Base-by-base conservation (phyloP, 78 protist species). In the Dictyostelium firmibasis region DNA sequence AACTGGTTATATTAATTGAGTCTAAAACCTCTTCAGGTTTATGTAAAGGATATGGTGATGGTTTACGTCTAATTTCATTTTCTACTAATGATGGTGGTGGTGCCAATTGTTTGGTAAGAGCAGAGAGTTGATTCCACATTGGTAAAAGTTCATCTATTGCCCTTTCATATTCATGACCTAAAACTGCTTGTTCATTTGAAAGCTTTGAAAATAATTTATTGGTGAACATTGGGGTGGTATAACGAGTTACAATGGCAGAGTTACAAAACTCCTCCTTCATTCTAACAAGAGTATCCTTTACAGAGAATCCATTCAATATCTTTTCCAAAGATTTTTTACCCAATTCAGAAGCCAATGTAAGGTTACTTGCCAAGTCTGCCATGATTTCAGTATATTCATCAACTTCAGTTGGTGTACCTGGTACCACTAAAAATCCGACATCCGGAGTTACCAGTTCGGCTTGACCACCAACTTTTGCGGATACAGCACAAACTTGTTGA, bases 381-480 rank as follows among this genome's bases (percentile, higher is more conserved):
- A 88, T 38, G 27, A 88, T 88, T 6, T 76, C 86, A 0, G 93
- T 88, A 20, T 88, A 88, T 62, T 88, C 86, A 20, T 88, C 93
- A 31, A 64, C 81, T 23, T 88, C 93, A 0, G 85, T 79, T 2
- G 93, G 86, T 3, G 78, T 88, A 10, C 93, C 85, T 1, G 93
- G 93, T n/a, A 77, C 75, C 25, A 88, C 93, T 7, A 88, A 47
- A n/a, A 57, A 88, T 2, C 93, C 93, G 11, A 88, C 93, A 64
- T 88, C 93, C 4, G 93, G 93, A 20, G 86, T 88, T 7, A 88
- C 86, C 20, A 88, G 60, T 31, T 88, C 93, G 0, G 93, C 93
- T 23, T 88, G 93, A 29, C 93, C 93, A 79, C 93, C 93, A 20
- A 88, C 93, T 67, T 88, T 88, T 18, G 93, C 93, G 1, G 86